These are phyloP conservation scores for Aspergillus intermedius DNA, from an alignment of 2,329 filamentous ascomycete genomes.

Conservation along the genomic window DNA sequence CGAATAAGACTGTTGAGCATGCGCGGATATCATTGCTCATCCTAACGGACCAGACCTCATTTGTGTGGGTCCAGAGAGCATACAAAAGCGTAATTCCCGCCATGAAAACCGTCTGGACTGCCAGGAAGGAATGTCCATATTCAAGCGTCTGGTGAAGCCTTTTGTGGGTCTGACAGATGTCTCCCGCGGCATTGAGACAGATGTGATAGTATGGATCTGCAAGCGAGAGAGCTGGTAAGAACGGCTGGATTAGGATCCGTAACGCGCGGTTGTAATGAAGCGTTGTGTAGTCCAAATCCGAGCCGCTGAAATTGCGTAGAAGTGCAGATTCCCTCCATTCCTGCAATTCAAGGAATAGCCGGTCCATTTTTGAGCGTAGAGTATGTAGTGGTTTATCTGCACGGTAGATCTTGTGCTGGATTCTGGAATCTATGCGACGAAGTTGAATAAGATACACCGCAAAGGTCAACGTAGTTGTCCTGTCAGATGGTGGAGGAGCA, in stretches of 20 bases:
- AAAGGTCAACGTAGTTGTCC: conserved; percentile 35
- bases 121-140: conserved; percentile 35
- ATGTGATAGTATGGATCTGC: conserved; percentile 44
- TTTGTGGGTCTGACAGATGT: conserved; percentile 34
- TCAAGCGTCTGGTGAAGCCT: conserved; percentile 32
- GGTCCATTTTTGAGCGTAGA: conserved; percentile 44
- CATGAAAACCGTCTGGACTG: conserved; percentile 35
- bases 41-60: conserved; percentile 43
- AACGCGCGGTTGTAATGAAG: conserved; percentile 47
- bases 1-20: conserved; percentile 44
- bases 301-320: conserved; percentile 22
- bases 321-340: conserved; percentile 40
- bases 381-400: conserved; percentile 42
- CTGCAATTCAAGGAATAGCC: conserved; percentile 41
- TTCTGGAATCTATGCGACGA: conserved; percentile 44
- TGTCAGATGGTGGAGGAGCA: conserved; percentile 21
- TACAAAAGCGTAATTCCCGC: conserved; percentile 33
- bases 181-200: conserved; percentile 30
- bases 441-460: conserved; percentile 42
- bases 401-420: conserved; percentile 49
- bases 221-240: conserved; percentile 41
- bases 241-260: conserved; percentile 47
- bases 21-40: conserved; percentile 46
- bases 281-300: conserved; percentile 43
- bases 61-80: conserved; percentile 38